Conservation (phyloP, 768 basidiomycete genomes). For the Tulasnella sp. region DNA sequence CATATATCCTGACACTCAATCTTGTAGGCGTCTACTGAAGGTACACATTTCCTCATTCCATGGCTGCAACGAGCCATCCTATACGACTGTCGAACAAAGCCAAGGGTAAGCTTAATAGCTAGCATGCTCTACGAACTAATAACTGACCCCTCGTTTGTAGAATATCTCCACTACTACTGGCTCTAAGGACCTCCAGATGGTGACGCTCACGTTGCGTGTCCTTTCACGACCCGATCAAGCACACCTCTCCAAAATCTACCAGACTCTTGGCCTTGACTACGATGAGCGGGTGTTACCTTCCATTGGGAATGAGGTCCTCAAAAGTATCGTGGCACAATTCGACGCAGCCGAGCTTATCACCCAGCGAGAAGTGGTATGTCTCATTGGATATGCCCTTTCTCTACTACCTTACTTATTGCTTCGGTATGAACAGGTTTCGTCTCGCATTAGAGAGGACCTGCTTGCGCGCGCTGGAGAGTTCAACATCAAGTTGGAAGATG, state of each 20-base stretch:
- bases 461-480: conserved; percentile 92
- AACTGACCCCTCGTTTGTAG: too few relatives aligned
- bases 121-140: background rate
- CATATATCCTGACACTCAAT: background rate
- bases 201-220: conserved; percentile 91
- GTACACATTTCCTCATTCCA: conserved; percentile 92
- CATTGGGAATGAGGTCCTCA: conserved; percentile 95
- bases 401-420: background rate
- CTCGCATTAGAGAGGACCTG: conserved; percentile 84
- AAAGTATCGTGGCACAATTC: conserved; percentile 96
- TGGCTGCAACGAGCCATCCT: conserved; percentile 94
- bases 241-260: conserved; percentile 88
- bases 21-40: conserved; percentile 71
- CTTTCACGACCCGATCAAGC: conserved; percentile 84
- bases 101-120: conserved; percentile 49
- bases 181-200: conserved; percentile 98
- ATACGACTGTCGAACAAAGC: conserved; percentile 96
- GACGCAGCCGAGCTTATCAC: conserved; percentile 96
- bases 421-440: conserved; percentile 53
- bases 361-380: conserved; percentile 89
- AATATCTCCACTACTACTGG: conserved; percentile 99
- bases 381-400: background rate
- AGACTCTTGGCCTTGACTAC: conserved; percentile 88
- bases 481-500: conserved; percentile 90
- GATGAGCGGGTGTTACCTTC: conserved; percentile 96